These are phyloP conservation scores for Acanthamoeba culbertsoni DNA, from an alignment of 208 protist genomes.

Conservation along the genomic window DNA sequence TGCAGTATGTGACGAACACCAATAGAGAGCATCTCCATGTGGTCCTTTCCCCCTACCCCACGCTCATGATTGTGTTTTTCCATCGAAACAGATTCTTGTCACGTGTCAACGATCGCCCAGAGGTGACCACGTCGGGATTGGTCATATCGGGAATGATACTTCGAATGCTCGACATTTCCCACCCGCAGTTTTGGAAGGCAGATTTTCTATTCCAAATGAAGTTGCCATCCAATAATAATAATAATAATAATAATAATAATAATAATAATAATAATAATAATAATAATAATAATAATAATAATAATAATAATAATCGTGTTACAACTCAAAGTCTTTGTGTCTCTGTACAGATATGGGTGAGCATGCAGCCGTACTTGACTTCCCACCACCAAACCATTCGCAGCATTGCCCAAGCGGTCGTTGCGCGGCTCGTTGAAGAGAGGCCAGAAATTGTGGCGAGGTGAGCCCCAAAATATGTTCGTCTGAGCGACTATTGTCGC, in stretches of 20 bases:
- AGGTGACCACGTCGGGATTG: neutral
- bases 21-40: too few relatives aligned
- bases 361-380: neutral
- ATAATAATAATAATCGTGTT: too few relatives aligned
- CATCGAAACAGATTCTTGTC: neutral
- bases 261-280: too few relatives aligned
- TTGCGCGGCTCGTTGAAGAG: neutral
- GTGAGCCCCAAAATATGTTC: neutral
- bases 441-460: neutral
- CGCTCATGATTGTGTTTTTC: too few relatives aligned
- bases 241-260: too few relatives aligned
- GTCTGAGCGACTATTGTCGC: neutral
- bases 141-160: neutral
- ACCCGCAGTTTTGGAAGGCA: neutral
- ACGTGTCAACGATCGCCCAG: neutral
- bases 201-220: too few relatives aligned
- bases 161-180: neutral
- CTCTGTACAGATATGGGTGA: neutral
- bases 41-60: too few relatives aligned
- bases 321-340: neutral
- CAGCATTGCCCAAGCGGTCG: neutral
- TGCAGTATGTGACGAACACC: neutral
- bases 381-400: neutral
- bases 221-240: too few relatives aligned
- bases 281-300: too few relatives aligned